Percentiles rank a stretch among this genome's conserved stretches.
These are phyloP conservation scores for Thelephora ganbajun DNA, from an alignment of 768 basidiomycete species.

Conservation along the genomic window DNA sequence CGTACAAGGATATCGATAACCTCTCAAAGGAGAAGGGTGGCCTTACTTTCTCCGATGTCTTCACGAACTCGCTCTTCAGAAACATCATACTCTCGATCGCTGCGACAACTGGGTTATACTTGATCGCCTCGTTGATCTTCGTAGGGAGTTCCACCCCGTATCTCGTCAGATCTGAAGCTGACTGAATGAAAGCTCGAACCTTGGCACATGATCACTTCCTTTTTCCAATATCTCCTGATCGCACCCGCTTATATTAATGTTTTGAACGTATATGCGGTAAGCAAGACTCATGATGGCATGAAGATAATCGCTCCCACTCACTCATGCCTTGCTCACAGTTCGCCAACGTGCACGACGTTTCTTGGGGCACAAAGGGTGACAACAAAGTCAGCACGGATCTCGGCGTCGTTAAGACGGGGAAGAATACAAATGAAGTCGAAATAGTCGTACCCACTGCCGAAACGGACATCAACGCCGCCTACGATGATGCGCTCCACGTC, in stretches of 20 bases:
- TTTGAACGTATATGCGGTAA: slow-evolving; percentile 77
- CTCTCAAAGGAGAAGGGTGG: slow-evolving; percentile 33
- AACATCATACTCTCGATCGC: slow-evolving; percentile 76
- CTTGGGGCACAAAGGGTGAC: slow-evolving; percentile 94
- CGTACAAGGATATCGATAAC: slow-evolving; percentile 64
- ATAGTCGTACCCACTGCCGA: slow-evolving; percentile 76
- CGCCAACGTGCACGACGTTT: slow-evolving; percentile 82
- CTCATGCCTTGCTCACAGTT: slow-evolving; percentile 29
- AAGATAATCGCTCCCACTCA: slow-evolving; percentile 3
- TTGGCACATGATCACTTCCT: slow-evolving; percentile 97
- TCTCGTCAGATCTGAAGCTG: not conserved
- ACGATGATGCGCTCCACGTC: slow-evolving; percentile 83
- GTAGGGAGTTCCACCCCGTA: slow-evolving; percentile 34
- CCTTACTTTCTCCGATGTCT: slow-evolving; percentile 43
- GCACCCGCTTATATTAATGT: slow-evolving; percentile 91
- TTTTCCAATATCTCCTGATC: slow-evolving; percentile 84
- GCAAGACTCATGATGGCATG: slow-evolving; percentile 11
- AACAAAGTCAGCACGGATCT: slow-evolving; percentile 78
- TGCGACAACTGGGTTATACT: slow-evolving; percentile 84
- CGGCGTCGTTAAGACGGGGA: slow-evolving; percentile 57
- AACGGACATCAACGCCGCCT: slow-evolving; percentile 79
- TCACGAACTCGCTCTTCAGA: slow-evolving; percentile 69
- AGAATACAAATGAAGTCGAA: slow-evolving; percentile 73
- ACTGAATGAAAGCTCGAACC: slow-evolving; percentile 61
- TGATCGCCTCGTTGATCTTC: slow-evolving; percentile 71